These are phyloP conservation scores for Westerdykella aurantiaca DNA, from an alignment of 2,329 filamentous ascomycete species.

Conservation along the genomic window DNA sequence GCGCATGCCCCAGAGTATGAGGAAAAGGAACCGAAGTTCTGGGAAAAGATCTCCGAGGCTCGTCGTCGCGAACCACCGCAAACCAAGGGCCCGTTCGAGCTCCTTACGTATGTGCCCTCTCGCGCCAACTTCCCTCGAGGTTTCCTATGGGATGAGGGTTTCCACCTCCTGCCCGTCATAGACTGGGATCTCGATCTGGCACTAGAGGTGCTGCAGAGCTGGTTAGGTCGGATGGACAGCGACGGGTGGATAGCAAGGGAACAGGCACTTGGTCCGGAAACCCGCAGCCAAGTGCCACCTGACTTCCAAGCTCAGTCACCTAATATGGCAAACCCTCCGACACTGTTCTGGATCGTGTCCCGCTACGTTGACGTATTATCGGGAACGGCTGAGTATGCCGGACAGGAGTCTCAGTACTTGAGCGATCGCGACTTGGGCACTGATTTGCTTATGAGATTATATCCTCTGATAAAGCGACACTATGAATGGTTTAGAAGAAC, in stretches of 20 bases:
- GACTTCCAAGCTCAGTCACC: constrained; percentile 93
- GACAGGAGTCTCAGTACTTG: constrained; percentile 52
- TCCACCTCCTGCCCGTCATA: constrained; percentile 79
- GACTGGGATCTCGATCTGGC: constrained; percentile 91
- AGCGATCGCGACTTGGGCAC: constrained; percentile 60
- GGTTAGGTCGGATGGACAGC: constrained; percentile 90
- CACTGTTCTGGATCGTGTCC: constrained; percentile 80
- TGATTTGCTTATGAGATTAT: constrained; percentile 65
- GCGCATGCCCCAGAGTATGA: constrained; percentile 85
- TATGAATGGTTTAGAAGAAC: constrained; percentile 92
- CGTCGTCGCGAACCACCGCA: constrained; percentile 61
- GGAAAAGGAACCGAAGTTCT: constrained; percentile 88
- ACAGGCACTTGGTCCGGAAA: constrained; percentile 84
- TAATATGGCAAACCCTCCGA: constrained; percentile 93
- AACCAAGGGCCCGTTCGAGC: constrained; percentile 72
- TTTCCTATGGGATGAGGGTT: constrained; percentile 96
- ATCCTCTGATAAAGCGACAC: constrained; percentile 81
- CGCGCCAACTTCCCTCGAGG: constrained; percentile 90
- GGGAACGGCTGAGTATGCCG: constrained; percentile 44
- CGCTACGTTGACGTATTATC: constrained; percentile 58
- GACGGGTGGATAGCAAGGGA: constrained; percentile 96
- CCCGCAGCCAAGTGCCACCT: constrained; percentile 78
- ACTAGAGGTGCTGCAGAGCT: constrained; percentile 79
- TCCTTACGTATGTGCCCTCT: constrained; percentile 85
- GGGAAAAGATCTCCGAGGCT: constrained; percentile 80